Percentiles rank a stretch among this genome's conserved stretches.
Conservation (phyloP, 192 early-diverging fungal genomes). For the Chytriomyces sp. region DNA sequence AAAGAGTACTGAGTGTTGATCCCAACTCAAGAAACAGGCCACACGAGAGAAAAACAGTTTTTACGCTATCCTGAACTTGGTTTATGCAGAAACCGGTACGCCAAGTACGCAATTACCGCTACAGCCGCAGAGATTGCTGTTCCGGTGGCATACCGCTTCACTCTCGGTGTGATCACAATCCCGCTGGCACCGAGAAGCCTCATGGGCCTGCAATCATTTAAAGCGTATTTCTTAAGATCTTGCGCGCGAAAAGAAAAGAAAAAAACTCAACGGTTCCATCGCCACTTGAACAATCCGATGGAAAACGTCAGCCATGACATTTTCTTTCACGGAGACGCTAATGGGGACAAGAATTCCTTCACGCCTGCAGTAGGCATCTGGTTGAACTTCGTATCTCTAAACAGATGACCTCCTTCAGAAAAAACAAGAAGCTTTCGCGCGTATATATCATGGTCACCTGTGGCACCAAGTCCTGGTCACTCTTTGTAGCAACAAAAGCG, state of each 20-base stretch:
- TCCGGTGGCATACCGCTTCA: slow-evolving; percentile 31
- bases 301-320: slow-evolving; percentile 86
- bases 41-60: too few relatives aligned
- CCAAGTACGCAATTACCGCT: slow-evolving; percentile 29
- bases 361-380: slow-evolving; percentile 91
- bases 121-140: slow-evolving; percentile 49
- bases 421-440: background rate
- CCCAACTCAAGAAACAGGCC: too few relatives aligned
- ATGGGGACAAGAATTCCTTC: slow-evolving; percentile 87
- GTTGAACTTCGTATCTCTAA: slow-evolving; percentile 80
- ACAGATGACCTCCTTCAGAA: slow-evolving; percentile 14
- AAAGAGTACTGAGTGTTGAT: too few relatives aligned
- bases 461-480: slow-evolving; percentile 87
- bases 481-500: slow-evolving; percentile 94
- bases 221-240: background rate
- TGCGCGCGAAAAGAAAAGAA: background rate
- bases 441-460: slow-evolving; percentile 51
- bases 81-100: slow-evolving; percentile 29
- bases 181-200: slow-evolving; percentile 23
- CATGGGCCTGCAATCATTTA: background rate
- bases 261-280: slow-evolving; percentile 73
- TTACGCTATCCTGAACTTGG: too few relatives aligned
- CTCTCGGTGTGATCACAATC: slow-evolving; percentile 37
- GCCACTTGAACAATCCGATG: slow-evolving; percentile 82
- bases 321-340: slow-evolving; percentile 84